A percentile compares a stretch with the other conserved stretches of the same genome.
These are phyloP conservation scores for Xylariaceae sp. DNA, from an alignment of 2,329 filamentous ascomycete genomes.

Conservation along the genomic window DNA sequence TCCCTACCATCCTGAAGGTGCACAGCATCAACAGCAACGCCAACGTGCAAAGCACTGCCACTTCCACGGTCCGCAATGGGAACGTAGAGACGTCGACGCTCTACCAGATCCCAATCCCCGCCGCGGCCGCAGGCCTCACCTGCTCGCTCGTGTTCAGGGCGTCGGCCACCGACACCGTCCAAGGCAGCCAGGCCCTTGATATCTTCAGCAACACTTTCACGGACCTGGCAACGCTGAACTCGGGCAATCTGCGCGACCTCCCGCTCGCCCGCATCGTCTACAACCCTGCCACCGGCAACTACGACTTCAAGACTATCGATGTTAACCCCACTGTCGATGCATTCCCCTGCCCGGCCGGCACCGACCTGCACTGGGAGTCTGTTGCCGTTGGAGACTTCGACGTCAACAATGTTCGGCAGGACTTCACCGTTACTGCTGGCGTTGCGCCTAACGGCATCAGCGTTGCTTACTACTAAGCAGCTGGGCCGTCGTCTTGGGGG, in stretches of 20 bases:
- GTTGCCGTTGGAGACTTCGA: slow-evolving; percentile 26
- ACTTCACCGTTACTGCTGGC: slow-evolving; percentile 19
- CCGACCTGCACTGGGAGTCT: slow-evolving; percentile 26
- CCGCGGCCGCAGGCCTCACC: slow-evolving; percentile 21
- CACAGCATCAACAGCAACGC: slow-evolving; percentile 25
- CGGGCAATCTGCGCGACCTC: slow-evolving; percentile 26
- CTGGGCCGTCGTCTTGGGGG: neutral
- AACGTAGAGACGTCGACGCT: slow-evolving; percentile 26
- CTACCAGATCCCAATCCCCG: slow-evolving; percentile 29
- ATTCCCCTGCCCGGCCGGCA: slow-evolving; percentile 28
- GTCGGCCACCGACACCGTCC: slow-evolving; percentile 11
- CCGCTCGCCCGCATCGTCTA: slow-evolving; percentile 26
- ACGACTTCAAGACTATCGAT: slow-evolving; percentile 24
- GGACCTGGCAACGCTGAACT: slow-evolving; percentile 20
- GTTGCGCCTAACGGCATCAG: slow-evolving; percentile 27
- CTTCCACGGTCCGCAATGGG: slow-evolving; percentile 21
- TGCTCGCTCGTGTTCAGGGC: slow-evolving; percentile 27
- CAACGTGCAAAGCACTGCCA: slow-evolving; percentile 12
- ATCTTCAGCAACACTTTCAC: slow-evolving; percentile 28
- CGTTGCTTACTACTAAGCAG: slow-evolving; percentile 21
- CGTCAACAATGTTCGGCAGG: slow-evolving; percentile 24
- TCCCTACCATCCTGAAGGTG: slow-evolving; percentile 27
- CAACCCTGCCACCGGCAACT: slow-evolving; percentile 21
- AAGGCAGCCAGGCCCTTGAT: slow-evolving; percentile 22
- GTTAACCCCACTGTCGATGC: slow-evolving; percentile 20